Percentiles rank a stretch among this genome's conserved stretches.
Evolutionary conservation across 164 flowering plant species (phyloP).

Genomic region (Hamamelis virginiana): DNA sequence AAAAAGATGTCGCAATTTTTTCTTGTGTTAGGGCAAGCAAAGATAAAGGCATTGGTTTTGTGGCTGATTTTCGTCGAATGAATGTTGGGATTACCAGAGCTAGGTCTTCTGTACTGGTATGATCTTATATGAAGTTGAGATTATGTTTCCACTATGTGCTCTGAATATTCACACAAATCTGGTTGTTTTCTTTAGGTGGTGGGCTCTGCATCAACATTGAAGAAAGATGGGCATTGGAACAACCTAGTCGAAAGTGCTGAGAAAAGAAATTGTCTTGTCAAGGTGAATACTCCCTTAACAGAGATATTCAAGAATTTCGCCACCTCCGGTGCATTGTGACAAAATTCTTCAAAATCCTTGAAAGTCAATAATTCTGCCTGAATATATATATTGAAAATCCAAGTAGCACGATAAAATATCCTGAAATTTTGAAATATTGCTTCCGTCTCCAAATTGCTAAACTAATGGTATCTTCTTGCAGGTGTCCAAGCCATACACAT

Average conservation of each 20-base stretch:
- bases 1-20: slow-evolving; percentile 91
- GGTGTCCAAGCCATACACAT: slow-evolving; percentile 69
- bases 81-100: slow-evolving; percentile 98
- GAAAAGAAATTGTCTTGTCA: slow-evolving; percentile 45
- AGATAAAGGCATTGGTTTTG: slow-evolving; percentile 74
- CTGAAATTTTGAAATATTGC: background rate
- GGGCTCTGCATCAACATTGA: slow-evolving; percentile 77
- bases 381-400: background rate
- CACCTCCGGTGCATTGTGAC: background rate
- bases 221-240: slow-evolving; percentile 73
- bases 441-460: background rate
- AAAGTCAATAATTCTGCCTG: no score
- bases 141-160: background rate
- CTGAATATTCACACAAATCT: background rate
- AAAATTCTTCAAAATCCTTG: background rate
- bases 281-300: slow-evolving; percentile 33
- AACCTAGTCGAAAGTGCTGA: slow-evolving; percentile 70
- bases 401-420: background rate
- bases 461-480: slow-evolving; percentile 16
- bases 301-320: background rate
- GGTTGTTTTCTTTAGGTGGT: slow-evolving; percentile 50
- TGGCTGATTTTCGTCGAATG: slow-evolving; percentile 82
- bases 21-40: slow-evolving; percentile 87
- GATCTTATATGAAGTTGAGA: background rate
- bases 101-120: slow-evolving; percentile 82